phyloP scores from a whole-genome alignment of 1,284 basidiomycete genomes.

The Sporisorium exsertum region DNA sequence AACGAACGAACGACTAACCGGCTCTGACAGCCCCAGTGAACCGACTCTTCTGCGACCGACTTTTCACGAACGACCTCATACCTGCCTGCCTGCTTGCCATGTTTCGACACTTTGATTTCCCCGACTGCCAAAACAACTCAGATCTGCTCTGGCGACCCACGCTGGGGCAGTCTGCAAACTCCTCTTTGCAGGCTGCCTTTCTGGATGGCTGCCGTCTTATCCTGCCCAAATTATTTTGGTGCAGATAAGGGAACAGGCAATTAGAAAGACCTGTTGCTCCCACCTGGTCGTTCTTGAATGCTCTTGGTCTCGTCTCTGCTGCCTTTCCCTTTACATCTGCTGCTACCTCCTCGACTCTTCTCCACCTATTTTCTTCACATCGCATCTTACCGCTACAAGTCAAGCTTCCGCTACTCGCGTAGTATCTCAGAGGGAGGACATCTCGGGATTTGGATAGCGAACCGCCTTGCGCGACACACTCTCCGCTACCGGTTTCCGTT shows the following conservation, averaged over 20 bases:
- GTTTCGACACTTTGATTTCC: constrained; percentile 13
- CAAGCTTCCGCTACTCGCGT: constrained; percentile 1
- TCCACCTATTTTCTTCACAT: neutral
- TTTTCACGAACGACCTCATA: constrained; percentile 21
- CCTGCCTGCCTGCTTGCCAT: constrained; percentile 19
- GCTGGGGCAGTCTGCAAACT: constrained; percentile 19
- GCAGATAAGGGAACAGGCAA: constrained; percentile 42
- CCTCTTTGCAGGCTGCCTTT: constrained; percentile 9
- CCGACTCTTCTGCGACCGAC: constrained; percentile 7
- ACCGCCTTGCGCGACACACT: constrained; percentile 17
- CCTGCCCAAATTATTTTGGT: constrained; percentile 12
- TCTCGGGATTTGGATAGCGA: constrained; percentile 8
- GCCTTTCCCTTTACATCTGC: constrained; percentile 3
- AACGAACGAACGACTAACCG: constrained; percentile 7
- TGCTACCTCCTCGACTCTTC: constrained; percentile 12
- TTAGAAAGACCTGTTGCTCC: constrained; percentile 53
- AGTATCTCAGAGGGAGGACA: no score
- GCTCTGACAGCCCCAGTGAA: constrained; percentile 18
- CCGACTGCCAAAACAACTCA: constrained; percentile 24
- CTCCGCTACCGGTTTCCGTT: neutral
- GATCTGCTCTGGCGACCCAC: constrained; percentile 47
- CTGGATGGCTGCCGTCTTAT: constrained; percentile 45
- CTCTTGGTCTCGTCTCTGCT: constrained; percentile 20
- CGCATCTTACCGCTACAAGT: neutral
- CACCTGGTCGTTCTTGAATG: constrained; percentile 22